A percentile compares a stretch with the other conserved stretches of the same genome.
phyloP scores from a whole-genome alignment of 2,329 filamentous ascomycete species.

The Penicillium sp. region DNA sequence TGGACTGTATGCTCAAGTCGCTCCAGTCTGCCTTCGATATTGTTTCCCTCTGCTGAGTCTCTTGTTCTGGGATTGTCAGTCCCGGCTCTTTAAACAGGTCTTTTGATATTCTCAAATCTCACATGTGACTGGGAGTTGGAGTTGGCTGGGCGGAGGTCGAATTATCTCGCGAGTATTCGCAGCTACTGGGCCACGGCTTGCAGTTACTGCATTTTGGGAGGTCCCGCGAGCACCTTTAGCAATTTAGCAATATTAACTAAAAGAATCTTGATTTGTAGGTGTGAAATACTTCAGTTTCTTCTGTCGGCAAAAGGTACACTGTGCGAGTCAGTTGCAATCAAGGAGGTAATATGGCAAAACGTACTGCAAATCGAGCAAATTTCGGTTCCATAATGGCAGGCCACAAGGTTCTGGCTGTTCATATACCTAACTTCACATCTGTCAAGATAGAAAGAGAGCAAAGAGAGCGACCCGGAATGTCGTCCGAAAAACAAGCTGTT shows the following conservation, averaged over 20 bases:
- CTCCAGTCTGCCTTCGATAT: neutral
- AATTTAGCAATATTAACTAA: neutral
- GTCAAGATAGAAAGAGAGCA: neutral
- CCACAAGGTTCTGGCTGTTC: neutral
- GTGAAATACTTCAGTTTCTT: neutral
- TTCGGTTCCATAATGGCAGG: neutral
- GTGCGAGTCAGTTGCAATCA: neutral
- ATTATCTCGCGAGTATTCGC: neutral
- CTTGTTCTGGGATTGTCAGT: neutral
- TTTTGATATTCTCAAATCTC: neutral
- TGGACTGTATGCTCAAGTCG: neutral
- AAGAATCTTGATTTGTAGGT: neutral
- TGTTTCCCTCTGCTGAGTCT: neutral
- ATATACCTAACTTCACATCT: neutral
- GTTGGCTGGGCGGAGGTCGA: neutral
- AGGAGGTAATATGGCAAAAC: neutral
- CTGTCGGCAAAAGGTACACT: neutral
- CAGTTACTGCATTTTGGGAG: neutral
- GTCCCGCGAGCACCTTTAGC: neutral
- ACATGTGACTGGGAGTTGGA: neutral
- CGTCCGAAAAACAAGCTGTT: neutral
- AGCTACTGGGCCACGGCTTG: neutral
- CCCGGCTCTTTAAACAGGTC: neutral
- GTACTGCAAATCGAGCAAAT: neutral
- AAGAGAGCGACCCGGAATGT: neutral